Conservation (phyloP, 306 rosid species). For the Castanea mollissima region DNA sequence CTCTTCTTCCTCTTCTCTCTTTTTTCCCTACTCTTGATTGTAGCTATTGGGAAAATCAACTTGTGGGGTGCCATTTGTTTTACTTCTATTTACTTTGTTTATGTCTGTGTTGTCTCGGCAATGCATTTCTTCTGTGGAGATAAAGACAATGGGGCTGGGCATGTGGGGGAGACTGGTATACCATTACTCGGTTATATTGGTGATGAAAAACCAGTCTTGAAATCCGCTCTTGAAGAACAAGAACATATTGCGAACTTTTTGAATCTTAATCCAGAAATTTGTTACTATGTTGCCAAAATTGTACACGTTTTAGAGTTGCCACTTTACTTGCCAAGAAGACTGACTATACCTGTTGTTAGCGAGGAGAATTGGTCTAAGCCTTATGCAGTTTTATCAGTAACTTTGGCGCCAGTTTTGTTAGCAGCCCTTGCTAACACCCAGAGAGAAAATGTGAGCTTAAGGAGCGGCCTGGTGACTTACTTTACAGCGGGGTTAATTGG, state of each 20-base stretch:
- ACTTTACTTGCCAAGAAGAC: constrained; percentile 69
- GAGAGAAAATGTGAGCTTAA: constrained; percentile 25
- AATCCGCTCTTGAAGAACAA: constrained; percentile 13
- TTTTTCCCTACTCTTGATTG: constrained; percentile 38
- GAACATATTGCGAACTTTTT: neutral
- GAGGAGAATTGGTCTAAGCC: constrained; percentile 79
- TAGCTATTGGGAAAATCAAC: constrained; percentile 51
- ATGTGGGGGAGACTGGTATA: constrained; percentile 14
- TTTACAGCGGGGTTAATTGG: constrained; percentile 45
- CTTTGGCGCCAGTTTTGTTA: constrained; percentile 62
- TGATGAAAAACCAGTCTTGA: constrained; percentile 31
- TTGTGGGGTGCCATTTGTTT: constrained; percentile 59
- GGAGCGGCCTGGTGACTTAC: constrained; percentile 24
- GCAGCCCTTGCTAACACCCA: constrained; percentile 45
- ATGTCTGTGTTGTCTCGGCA: constrained; percentile 59
- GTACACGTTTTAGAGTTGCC: constrained; percentile 51
- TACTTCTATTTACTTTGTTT: constrained; percentile 54
- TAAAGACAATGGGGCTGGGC: neutral
- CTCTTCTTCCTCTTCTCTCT: constrained; percentile 61
- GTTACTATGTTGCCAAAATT: constrained; percentile 10
- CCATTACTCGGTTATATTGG: constrained; percentile 47
- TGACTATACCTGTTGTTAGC: constrained; percentile 67
- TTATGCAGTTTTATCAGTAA: constrained; percentile 62
- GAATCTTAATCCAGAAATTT: neutral
- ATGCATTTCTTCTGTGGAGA: constrained; percentile 41